phyloP scores from a whole-genome alignment of 306 rosid genomes.

The Amphicarpaea edgeworthii region DNA sequence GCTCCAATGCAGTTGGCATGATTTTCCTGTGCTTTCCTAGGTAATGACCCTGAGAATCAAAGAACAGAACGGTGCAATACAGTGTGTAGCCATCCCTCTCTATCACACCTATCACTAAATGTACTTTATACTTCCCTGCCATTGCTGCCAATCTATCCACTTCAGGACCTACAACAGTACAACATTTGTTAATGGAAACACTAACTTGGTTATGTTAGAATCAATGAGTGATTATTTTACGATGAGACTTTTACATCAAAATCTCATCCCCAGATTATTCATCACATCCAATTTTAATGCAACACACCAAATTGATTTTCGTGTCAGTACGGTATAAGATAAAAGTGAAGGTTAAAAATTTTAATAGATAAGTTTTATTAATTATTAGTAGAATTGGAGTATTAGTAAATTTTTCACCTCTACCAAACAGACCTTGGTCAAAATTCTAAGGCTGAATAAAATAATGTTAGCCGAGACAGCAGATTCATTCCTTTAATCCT shows the following conservation, averaged over 20 bases:
- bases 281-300: slow-evolving; percentile 5
- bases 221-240: background rate
- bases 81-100: slow-evolving; percentile 96
- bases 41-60: slow-evolving; percentile 86
- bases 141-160: slow-evolving; percentile 90
- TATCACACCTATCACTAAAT: slow-evolving; percentile 90
- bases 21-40: slow-evolving; percentile 93
- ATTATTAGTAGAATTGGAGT: background rate
- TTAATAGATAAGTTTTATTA: background rate
- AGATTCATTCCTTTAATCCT: background rate
- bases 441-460: background rate
- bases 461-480: background rate
- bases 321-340: background rate
- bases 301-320: background rate
- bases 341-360: background rate
- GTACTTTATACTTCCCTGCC: slow-evolving; percentile 88
- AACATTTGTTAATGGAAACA: slow-evolving; percentile 13
- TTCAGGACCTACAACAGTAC: slow-evolving; percentile 76
- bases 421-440: background rate
- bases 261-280: background rate
- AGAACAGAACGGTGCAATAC: slow-evolving; percentile 83
- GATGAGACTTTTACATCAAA: background rate
- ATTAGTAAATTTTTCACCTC: background rate
- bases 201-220: background rate
- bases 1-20: slow-evolving; percentile 90